phyloP scores from a whole-genome alignment of 805 yeast species.

The Candida loeiensis region DNA sequence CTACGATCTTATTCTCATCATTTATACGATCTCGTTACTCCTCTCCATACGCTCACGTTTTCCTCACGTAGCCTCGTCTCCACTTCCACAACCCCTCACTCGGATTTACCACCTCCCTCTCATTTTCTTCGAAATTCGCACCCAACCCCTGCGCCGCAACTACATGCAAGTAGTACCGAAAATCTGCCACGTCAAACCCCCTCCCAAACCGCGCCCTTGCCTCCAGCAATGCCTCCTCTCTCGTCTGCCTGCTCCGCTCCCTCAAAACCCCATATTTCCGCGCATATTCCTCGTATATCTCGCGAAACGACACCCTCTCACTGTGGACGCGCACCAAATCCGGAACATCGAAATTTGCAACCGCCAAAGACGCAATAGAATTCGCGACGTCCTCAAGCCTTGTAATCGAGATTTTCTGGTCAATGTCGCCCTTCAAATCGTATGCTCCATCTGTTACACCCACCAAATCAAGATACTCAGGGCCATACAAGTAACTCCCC shows the following conservation, averaged over 20 bases:
- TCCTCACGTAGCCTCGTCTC: no score
- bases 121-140: neutral
- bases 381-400: slow-evolving; percentile 22
- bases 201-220: slow-evolving; percentile 24
- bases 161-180: slow-evolving; percentile 34
- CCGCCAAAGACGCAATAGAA: slow-evolving; percentile 15
- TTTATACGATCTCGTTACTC: no score
- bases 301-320: slow-evolving; percentile 35
- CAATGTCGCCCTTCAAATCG: slow-evolving; percentile 39
- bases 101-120: slow-evolving; percentile 38
- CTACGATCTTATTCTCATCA: no score
- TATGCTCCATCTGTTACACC: slow-evolving; percentile 34
- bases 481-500: slow-evolving; percentile 34
- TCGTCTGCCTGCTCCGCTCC: slow-evolving; percentile 12
- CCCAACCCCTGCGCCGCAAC: slow-evolving; percentile 29
- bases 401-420: slow-evolving; percentile 32
- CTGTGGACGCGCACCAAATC: slow-evolving; percentile 43
- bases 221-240: slow-evolving; percentile 27
- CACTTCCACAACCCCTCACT: slow-evolving; percentile 43
- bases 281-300: slow-evolving; percentile 41
- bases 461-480: slow-evolving; percentile 36
- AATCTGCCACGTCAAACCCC: slow-evolving; percentile 30
- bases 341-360: slow-evolving; percentile 39
- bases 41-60: no score
- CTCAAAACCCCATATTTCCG: slow-evolving; percentile 27